phyloP scores from a whole-genome alignment of 208 protist species.

The Plasmodiophora brassicae region DNA sequence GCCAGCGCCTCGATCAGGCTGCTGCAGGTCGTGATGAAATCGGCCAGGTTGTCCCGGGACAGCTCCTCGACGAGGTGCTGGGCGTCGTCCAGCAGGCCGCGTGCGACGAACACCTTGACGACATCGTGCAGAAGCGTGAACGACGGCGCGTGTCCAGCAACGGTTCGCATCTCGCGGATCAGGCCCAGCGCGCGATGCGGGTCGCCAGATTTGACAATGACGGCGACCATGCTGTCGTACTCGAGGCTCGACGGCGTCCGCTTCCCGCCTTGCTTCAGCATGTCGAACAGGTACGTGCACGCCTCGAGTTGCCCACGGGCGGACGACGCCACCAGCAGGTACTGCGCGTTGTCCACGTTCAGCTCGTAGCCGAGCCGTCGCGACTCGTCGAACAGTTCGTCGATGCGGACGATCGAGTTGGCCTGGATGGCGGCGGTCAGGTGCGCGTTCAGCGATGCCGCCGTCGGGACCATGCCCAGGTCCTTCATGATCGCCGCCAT shows the following conservation, averaged over 20 bases:
- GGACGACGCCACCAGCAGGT: not conserved
- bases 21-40: slow-evolving; percentile 12
- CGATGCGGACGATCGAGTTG: not conserved
- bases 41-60: not conserved
- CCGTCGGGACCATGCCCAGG: not conserved
- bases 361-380: slow-evolving; percentile 4
- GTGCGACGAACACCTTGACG: not conserved
- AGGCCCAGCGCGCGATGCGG: not conserved
- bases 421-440: not conserved
- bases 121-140: slow-evolving; percentile 12
- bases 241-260: not conserved
- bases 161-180: not conserved
- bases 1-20: slow-evolving; percentile 2
- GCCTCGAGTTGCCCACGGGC: not conserved
- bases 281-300: slow-evolving; percentile 9
- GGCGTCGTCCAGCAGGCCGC: slow-evolving; percentile 28
- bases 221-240: slow-evolving; percentile 15
- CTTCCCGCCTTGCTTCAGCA: not conserved
- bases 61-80: not conserved
- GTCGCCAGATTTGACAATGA: not conserved
- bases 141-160: not conserved
- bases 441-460: not conserved
- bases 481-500: not conserved
- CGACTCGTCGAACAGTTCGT: slow-evolving; percentile 20
- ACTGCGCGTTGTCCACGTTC: not conserved